Evolutionary conservation across 768 basidiomycete genomes (phyloP), one percentile per base, ranked within the genome.

Genomic region (Phanerochaete sordida): DNA sequence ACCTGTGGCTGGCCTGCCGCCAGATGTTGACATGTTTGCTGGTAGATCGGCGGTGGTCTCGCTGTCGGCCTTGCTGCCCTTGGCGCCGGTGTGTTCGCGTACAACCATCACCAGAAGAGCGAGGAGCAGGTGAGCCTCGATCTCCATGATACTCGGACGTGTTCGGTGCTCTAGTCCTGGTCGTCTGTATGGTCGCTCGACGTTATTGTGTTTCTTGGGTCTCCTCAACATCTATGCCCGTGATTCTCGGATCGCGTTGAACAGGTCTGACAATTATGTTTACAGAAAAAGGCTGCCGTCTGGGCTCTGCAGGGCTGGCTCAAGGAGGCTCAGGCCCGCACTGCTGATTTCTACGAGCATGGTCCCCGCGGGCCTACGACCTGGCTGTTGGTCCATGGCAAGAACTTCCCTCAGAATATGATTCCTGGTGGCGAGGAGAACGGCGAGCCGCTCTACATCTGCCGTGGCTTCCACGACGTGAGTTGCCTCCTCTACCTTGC

Each of bases 41-140:
- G 46, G 30, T 64, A 90, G 88, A 66, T 89, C 59, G 89, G 84
- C 21, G 89, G 85, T 21, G 88, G 85, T 24, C 55, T 90, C 28
- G 72, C 79, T 35, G 84, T 77, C 1, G 88, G 85, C 0, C 68
- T 74, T n/a, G 84, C 79, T 19, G 66, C 74, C 24, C 49, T 86
- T 19, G 86, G 77, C 56, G 85, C 70, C 8, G 88, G 85, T 3
- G 66, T 74, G 55, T 68, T 67, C 30, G 83, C 82, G 2, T 84
- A 76, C 72, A 84, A 86, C 58, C 62, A 81, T 1, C 84, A 88
- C 62, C 76, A 82, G 63, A 76, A 87, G 64, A 77, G 73, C 39
- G 73, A 83, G 50, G 84, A 88, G 60, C 79, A 88, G 73, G 87
- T 83, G 66, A 59, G 60, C n/a, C n/a, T n/a, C n/a, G n/a, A n/a